Percentiles rank a stretch among this genome's conserved stretches.
phyloP scores from a whole-genome alignment of 2,329 filamentous ascomycete species.

The Metarhizium album region DNA sequence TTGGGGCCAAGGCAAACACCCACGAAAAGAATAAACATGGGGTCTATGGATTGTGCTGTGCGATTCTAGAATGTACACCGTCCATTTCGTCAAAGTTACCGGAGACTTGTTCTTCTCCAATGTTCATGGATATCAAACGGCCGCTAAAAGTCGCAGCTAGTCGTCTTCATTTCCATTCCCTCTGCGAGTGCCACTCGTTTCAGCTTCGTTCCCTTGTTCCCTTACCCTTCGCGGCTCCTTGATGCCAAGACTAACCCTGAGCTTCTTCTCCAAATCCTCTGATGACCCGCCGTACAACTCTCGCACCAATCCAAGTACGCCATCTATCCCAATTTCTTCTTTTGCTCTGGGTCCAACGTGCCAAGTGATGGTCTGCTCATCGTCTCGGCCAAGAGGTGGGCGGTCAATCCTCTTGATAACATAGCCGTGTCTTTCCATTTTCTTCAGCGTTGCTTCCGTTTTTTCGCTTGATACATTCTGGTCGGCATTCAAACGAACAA shows the following conservation, averaged over 20 bases:
- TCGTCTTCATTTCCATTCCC: neutral
- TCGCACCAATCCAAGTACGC: constrained; percentile 60
- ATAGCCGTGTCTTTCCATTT: constrained; percentile 75
- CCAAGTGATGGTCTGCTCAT: constrained; percentile 71
- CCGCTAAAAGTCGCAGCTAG: neutral
- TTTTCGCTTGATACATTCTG: constrained; percentile 63
- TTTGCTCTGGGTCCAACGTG: constrained; percentile 76
- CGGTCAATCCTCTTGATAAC: constrained; percentile 63
- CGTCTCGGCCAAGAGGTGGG: constrained; percentile 38
- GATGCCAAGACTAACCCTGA: constrained; percentile 52
- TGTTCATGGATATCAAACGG: neutral
- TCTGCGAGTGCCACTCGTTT: constrained; percentile 4
- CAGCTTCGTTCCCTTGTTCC: constrained; percentile 14
- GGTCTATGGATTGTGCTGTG: neutral
- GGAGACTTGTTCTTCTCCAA: neutral
- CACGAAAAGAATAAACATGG: neutral
- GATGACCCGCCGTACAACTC: constrained; percentile 44
- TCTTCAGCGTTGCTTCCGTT: constrained; percentile 63
- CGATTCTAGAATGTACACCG: too few relatives aligned
- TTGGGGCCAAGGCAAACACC: neutral
- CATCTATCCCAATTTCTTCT: constrained; percentile 70
- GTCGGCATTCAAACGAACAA: constrained; percentile 65
- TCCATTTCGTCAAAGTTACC: neutral
- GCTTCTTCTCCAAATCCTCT: constrained; percentile 46
- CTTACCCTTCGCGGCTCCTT: constrained; percentile 16